phyloP scores from a whole-genome alignment of 2,329 filamentous ascomycete genomes.

The Cladosporium sp. region DNA sequence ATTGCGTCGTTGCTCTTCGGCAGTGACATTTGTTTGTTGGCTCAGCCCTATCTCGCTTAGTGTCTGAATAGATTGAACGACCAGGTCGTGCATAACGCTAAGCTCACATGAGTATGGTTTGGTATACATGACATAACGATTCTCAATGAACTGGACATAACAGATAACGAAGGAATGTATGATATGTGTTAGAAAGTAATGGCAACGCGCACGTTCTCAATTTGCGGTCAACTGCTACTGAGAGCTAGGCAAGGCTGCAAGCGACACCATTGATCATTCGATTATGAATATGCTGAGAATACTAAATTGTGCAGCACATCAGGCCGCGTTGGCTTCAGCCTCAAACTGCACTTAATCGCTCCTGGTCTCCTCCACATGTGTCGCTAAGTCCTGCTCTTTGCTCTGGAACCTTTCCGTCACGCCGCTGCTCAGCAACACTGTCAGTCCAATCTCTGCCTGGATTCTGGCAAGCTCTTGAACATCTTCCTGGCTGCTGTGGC shows the following conservation, averaged over 20 bases:
- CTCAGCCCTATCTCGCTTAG: slow-evolving; percentile 5
- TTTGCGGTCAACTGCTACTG: neutral
- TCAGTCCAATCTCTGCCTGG: slow-evolving; percentile 1
- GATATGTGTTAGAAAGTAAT: neutral
- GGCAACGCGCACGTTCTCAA: neutral
- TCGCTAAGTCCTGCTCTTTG: neutral
- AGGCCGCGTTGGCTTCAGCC: neutral
- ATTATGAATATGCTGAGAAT: neutral
- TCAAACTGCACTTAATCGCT: neutral
- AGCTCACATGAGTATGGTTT: neutral
- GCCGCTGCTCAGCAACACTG: neutral
- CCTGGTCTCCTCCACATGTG: neutral
- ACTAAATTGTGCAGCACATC: neutral
- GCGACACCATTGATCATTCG: neutral
- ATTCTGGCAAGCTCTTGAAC: neutral
- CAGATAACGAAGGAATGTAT: neutral
- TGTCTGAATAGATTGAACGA: neutral
- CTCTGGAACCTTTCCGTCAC: slow-evolving; percentile 1
- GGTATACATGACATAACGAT: neutral
- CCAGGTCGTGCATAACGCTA: slow-evolving; percentile 3
- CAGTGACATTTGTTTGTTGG: neutral
- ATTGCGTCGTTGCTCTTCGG: neutral
- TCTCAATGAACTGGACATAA: neutral
- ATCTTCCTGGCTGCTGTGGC: neutral
- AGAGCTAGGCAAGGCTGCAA: neutral